Evolutionary conservation across 2,329 filamentous ascomycete species (phyloP).

Genomic region (Penicillium oxalicum): DNA sequence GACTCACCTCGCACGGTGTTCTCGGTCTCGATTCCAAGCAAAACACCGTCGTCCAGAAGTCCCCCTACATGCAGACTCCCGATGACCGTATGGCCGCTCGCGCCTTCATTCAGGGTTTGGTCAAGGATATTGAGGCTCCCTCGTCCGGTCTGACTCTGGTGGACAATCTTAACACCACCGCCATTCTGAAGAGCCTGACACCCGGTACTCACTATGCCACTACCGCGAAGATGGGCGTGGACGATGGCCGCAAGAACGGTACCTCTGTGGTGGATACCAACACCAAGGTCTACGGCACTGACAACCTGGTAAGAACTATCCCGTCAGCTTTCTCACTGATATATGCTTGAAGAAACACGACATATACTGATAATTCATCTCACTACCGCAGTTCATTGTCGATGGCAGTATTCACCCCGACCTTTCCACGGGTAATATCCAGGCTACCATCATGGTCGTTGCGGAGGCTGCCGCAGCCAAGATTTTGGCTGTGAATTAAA

Average conservation of each 20-base stretch:
- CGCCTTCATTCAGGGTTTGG: slow-evolving; percentile 17
- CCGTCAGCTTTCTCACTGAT: not conserved
- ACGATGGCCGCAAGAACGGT: slow-evolving; percentile 52
- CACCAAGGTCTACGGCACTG: slow-evolving; percentile 60
- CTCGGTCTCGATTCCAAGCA: slow-evolving; percentile 20
- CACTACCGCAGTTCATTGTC: slow-evolving; percentile 43
- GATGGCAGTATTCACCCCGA: slow-evolving; percentile 66
- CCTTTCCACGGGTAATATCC: slow-evolving; percentile 63
- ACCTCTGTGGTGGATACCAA: slow-evolving; percentile 58
- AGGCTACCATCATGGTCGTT: slow-evolving; percentile 58
- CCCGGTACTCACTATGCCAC: slow-evolving; percentile 44
- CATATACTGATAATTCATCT: not conserved
- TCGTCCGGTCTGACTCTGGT: slow-evolving; percentile 17
- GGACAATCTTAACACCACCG: slow-evolving; percentile 19
- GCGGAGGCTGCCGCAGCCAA: slow-evolving; percentile 54
- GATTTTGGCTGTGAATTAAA: slow-evolving; percentile 10
- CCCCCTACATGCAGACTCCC: slow-evolving; percentile 21
- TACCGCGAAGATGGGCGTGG: slow-evolving; percentile 56
- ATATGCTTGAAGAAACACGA: not conserved
- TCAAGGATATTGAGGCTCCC: slow-evolving; percentile 16
- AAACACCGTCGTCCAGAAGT: slow-evolving; percentile 22
- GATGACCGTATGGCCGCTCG: slow-evolving; percentile 20
- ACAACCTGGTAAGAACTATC: slow-evolving; percentile 46
- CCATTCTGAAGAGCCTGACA: slow-evolving; percentile 33
- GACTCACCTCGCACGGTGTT: slow-evolving; percentile 22